Evolutionary conservation across 495 filamentous ascomycete species (phyloP), one percentile per base, ranked within the genome.

Genomic region (Penicillium pancosmium): DNA sequence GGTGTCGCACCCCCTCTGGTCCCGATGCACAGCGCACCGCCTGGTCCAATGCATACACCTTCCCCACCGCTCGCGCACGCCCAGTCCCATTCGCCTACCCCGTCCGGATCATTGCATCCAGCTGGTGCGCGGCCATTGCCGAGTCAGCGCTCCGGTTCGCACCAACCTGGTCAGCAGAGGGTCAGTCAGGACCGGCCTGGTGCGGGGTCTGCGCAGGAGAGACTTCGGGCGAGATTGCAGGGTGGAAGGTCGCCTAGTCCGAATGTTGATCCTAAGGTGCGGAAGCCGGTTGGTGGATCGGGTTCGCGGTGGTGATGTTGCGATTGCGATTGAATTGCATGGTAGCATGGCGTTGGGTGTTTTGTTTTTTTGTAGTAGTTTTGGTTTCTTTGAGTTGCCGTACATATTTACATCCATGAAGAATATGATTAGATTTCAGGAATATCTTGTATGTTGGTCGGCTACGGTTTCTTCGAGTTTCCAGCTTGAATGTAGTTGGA

Each of bases 121-220:
- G 68, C 78, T 15, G 69, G 78, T 6, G 71, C 80, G 34, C 70
- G 88, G 23, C 88, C 86, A 12, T 65, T 90, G 58, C 88, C 86
- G 7, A 90, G 86, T 59, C 90, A 92, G 71, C 74, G 87, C 16
- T 81, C 80, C 3, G 89, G 88, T 5, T 91, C 89, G 57, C 88
- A 90, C 66, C 89, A 93, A 75, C 74, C 72, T 6, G 27, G 27
- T 31, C 27, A 31, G 25, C 49, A 65, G 21, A 55, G 64, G 54
- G 56, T 63, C 61, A 64, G 60, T 73, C 66, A 66, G 61, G 81
- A 82, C 64, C 78, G 80, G 59, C 70, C 85, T 5, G 64, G 56
- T 25, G 66, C 78, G 35, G 64, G 65, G 46, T 78, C 87, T 16
- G 86, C 86, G 27, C 85, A 89, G 73, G 86, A 91, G 52, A 78